Evolutionary conservation across 306 rosid genomes (phyloP), one percentile per base, ranked within the genome.

Genomic region (Vigna angularis): DNA sequence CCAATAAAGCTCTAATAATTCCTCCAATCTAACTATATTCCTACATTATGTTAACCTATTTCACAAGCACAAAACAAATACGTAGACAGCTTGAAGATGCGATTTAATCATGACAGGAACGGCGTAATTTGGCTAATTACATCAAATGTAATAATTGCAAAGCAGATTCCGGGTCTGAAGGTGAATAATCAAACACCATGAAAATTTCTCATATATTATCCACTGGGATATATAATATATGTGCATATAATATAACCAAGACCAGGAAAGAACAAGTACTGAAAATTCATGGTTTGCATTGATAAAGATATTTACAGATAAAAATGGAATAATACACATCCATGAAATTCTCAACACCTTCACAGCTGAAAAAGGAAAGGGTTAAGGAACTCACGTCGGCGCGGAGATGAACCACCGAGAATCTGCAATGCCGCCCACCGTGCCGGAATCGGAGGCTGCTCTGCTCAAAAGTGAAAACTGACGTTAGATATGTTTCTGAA

Each of bases 201-300:
- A 88, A 94, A 92, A 13, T 88, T 92, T 87, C 95, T 92, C 95
- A 91, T 94, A 61, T 92, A 92, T 76, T 96, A 83, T 94, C 97
- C 97, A 86, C 80, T 34, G 90, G 85, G 14, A 53, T 13, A 8
- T 4, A 8, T 4, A 52, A 52, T 18, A 1, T 7, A 17, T 52
- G 13, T 51, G 9, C 8, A 51, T 51, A 16, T n/a, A 49, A 49
- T 15, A 49, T 4, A 15, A 6, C 8, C 53, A 49, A n/a, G 22
- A 51, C 22, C 20, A 16, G 3, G 7, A 51, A 22, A 51, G 1
- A 51, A 51, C 7, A 51, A 51, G 22, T 16, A 7, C 24, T 18
- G 4, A 4, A 26, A 12, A 4, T 5, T 57, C 40, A 28, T 28
- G 28, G 12, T 30, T 28, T 26, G 17, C 66, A 61, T 61, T 61